Conservation (phyloP, 2,329 filamentous ascomycete species). For the Xenosphaeropsis pyriputrescens region DNA sequence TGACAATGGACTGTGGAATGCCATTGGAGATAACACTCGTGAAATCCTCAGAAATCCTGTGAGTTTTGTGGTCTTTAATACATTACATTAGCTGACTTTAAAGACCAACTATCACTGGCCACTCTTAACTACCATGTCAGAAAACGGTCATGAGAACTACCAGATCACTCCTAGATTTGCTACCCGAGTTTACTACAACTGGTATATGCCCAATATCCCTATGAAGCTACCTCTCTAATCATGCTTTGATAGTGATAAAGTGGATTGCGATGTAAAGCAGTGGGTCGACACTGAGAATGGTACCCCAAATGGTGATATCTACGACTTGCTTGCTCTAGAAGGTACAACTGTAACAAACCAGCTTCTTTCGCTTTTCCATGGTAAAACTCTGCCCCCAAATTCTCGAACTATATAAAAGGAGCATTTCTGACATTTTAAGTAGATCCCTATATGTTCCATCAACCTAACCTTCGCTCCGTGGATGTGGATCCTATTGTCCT, state of each 20-base stretch:
- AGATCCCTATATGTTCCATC: constrained; percentile 29
- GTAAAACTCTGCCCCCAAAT: background rate
- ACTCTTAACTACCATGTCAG: constrained; percentile 30
- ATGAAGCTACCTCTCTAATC: too few species aligned
- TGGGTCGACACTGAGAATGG: background rate
- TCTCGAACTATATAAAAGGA: too few species aligned
- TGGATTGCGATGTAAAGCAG: background rate
- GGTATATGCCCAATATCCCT: background rate
- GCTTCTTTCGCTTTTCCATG: background rate
- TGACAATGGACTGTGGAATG: constrained; percentile 41
- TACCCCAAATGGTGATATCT: constrained; percentile 28
- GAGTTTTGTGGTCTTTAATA: constrained; percentile 13
- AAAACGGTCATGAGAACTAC: constrained; percentile 39
- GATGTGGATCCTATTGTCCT: constrained; percentile 4
- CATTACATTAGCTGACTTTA: background rate
- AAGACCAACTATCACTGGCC: constrained; percentile 30
- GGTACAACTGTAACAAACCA: background rate
- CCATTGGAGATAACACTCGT: constrained; percentile 47
- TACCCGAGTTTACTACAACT: constrained; percentile 48
- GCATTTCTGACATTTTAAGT: background rate
- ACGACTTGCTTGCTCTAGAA: constrained; percentile 38
- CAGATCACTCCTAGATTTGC: constrained; percentile 47
- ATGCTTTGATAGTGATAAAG: background rate
- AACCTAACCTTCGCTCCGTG: constrained; percentile 35
- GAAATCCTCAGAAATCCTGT: constrained; percentile 32